These are phyloP conservation scores for Linum lewisii DNA, from an alignment of 345 rosid genomes.

Conservation along the genomic window DNA sequence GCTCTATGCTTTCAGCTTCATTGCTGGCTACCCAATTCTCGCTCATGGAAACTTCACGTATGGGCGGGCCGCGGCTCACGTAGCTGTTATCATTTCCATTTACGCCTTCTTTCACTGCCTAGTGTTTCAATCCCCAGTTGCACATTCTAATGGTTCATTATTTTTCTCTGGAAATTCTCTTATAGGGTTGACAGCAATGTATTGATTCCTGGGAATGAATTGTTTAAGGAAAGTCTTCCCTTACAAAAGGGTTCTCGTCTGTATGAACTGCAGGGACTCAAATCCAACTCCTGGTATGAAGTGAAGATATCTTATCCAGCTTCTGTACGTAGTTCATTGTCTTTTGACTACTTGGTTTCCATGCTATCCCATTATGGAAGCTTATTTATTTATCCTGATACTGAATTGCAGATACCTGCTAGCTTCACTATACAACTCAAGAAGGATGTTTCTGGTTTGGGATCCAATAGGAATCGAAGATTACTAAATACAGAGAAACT, in stretches of 20 bases:
- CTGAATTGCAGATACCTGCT: conserved; percentile 52
- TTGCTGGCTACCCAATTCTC: not conserved
- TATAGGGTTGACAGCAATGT: conserved; percentile 28
- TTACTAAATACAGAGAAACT: conserved; percentile 57
- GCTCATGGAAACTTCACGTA: not conserved
- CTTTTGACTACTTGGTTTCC: conserved; percentile 8
- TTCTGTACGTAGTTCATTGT: conserved; percentile 55
- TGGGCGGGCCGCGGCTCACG: too few relatives aligned
- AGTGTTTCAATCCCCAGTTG: not conserved
- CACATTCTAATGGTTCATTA: too few relatives aligned
- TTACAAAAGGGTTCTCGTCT: conserved; percentile 45
- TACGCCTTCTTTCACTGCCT: not conserved
- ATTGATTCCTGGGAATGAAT: conserved; percentile 58
- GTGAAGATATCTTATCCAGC: conserved; percentile 98
- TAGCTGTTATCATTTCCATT: too few relatives aligned
- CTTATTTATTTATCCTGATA: not conserved
- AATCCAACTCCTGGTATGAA: conserved; percentile 71
- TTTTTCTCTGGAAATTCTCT: not conserved
- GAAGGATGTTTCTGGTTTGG: conserved; percentile 30
- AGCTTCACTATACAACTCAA: conserved; percentile 48
- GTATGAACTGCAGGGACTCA: conserved; percentile 55
- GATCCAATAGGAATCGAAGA: conserved; percentile 29
- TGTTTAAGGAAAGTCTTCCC: conserved; percentile 54
- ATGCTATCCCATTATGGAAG: conserved; percentile 11
- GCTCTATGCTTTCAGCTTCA: not conserved